Evolutionary conservation across 352 stramenopile genomes (phyloP), one percentile per base, ranked within the genome.

Genomic region (Phytophthora aleatoria): DNA sequence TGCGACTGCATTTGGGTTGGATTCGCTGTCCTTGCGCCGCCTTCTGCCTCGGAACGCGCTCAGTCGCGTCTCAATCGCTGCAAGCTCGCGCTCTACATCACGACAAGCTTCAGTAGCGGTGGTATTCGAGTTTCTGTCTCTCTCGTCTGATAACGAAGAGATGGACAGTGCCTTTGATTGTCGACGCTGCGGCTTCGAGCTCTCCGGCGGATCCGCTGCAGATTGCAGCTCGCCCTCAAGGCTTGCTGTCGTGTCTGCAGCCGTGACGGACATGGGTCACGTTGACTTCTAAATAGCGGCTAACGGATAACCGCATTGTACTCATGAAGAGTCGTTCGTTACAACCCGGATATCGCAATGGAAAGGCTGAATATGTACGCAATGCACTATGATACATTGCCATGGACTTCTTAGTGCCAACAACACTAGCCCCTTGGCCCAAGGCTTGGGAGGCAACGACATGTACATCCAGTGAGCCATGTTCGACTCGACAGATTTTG

Each of bases 71-170:
- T 83, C 62, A 50, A 86, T 61, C 0, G 77, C 70, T 16, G 55
- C 57, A 3, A 86, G 61, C 53, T 86, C 79, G 1, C 71, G 65
- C 13, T 81, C 50, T 16, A 86, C 69, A 55, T 86, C 77, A 10
- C 53, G 36, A 56, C 77, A 86, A 8, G 74, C 79, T 66, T 79
- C 71, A 3, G 33, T 35, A 12, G 52, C 51, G 3, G 57, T 27
- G 0, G 33, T 20, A 24, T 67, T 55, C n/a, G 36, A 35, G n/a
- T 45, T 12, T 15, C 43, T 31, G 26, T 12, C 53, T 51, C 51
- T 74, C 12, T 72, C 62, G 28, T 69, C 28, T 33, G 63, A 71
- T 26, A 52, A 57, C 42, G 54, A 81, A 42, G 69, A 77, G 44
- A 77, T 60, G 16, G 66, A 74, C 45, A 74, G 39, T 30, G 69